Evolutionary conservation across 257 asterid genomes (phyloP), one percentile per base, ranked within the genome.

Genomic region (Jacaranda copaia): DNA sequence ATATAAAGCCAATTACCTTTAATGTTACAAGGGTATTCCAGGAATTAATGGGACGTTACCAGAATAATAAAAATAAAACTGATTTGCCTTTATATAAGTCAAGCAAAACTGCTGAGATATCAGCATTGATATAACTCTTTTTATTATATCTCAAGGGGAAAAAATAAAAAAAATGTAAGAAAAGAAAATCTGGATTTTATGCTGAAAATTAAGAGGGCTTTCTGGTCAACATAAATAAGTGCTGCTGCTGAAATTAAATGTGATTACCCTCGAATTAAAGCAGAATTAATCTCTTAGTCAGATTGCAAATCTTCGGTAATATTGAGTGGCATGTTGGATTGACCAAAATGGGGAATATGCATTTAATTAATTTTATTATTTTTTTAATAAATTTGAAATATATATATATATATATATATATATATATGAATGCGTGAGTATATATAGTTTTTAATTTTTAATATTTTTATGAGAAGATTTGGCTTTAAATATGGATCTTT

Each of bases 401-500:
- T 40, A 40, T 40, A 40, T 40, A 40, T 40, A 40, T n/a, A n/a
- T n/a, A 25, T 25, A 25, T 25, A 25, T 25, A 25, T 25, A 25
- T 25, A 25, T 25, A 25, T 25, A 32, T 59, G n/a, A 16, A 65
- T 25, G 2, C 65, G 48, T 39, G 55, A 57, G n/a, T 56, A 53
- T 55, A 8, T 53, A 73, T 55, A 25, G 32, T 25, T 25, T 25
- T 25, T 3, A 6, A 67, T 57, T 3, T 6, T 68, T 72, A 32
- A 32, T 42, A 53, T 63, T 8, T 35, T 25, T n/a, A 14, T 15
- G 13, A 74, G 76, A 59, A 51, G 69, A 79, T 79, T 68, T 48
- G 16, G 80, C 85, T 63, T 83, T 81, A 67, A 51, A 71, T 79
- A 49, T 82, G 86, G 86, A 82, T 84, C 82, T 83, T 84, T 73